Evolutionary conservation across 805 yeast species (phyloP), one percentile per base, ranked within the genome.

Genomic region (Kurtzmaniella fragi): DNA sequence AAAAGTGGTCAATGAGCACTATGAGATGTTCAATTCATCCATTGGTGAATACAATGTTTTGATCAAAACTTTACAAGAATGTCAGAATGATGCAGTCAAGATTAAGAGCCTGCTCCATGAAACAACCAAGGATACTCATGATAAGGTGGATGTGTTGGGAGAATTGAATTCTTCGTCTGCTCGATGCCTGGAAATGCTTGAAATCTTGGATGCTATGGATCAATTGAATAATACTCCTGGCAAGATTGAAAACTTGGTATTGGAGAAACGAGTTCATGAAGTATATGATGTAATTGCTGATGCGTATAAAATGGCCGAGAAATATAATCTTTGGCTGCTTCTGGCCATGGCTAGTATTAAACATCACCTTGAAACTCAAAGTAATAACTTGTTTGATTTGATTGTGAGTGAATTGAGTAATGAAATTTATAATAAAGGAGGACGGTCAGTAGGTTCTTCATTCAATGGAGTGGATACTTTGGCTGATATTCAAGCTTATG

Each of bases 41-140:
- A 80, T 91, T 33, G 95, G 95, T 0, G 82, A 91, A 4, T 91
- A 87, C 59, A 82, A 87, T 39, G 70, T 77, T 32, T 80, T 89
- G 2, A 77, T 84, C 2, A 68, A 74, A 32, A 70, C 81, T 1
- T 70, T 90, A 15, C 66, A 77, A 17, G 75, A 82, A 31, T 80
- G 93, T 2, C 91, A 87, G 49, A 64, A 69, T 7, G 74, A 75
- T 15, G 68, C 85, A 2, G 47, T 59, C 2, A 62, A 57, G 28
- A 69, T 84, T 30, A 73, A 73, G 41, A 62, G 67, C 14, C 67
- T 73, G 46, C 62, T 84, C 23, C 67, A 62, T 23, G 54, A 62
- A 7, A 73, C 84, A 6, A 66, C 75, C 32, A 60, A 60, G 27
- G 78, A 77, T 32, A 64, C 82, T 28, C 69, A 75, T 12, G 65